Evolutionary conservation across 768 basidiomycete species (phyloP), one percentile per base, ranked within the genome.

Genomic region (Boletus subparvulus): DNA sequence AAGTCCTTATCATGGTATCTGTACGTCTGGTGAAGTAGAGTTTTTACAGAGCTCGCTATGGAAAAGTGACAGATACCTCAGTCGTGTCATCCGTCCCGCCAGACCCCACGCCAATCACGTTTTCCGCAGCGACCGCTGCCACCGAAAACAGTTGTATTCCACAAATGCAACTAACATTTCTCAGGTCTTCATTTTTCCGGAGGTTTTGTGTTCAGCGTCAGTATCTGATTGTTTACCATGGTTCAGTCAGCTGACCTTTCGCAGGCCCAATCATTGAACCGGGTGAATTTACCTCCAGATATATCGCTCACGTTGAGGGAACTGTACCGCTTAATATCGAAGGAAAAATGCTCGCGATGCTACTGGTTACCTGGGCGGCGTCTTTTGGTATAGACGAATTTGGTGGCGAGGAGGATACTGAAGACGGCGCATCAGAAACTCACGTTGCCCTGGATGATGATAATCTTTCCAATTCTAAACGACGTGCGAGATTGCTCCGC

Each of bases 231-330:
- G 8, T 39, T 32, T 55, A 51, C 47, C 40, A 13, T 43, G 4
- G 12, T 50, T 21, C 43, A 40, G 50, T 50, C 49, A 24, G 32
- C 53, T 63, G 35, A 65, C 53, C 44, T 41, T 24, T 54, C 32
- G 10, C 69, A 97, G 94, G 92, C 44, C 94, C 94, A 10, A 80
- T 96, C 54, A 78, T 96, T 47, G 93, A 96, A 62, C 81, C 90
- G 6, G 75, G 75, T 39, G 92, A 95, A 66, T 95, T 94, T 63
- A 76, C 82, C 26, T 75, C 82, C n/a, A 81, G 92, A 46, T 94
- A 84, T 65, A 70, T 79, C 16, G 83, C 85, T 35, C 89, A 87
- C 65, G 69, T 71, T 54, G 83, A 88, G 56, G 87, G 87, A 1
- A 74, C 79, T 5, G 78, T 82, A 17, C 72, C 81, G 16, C 80